Conservation (phyloP, 1,284 basidiomycete species). For the Tilletia setariae region DNA sequence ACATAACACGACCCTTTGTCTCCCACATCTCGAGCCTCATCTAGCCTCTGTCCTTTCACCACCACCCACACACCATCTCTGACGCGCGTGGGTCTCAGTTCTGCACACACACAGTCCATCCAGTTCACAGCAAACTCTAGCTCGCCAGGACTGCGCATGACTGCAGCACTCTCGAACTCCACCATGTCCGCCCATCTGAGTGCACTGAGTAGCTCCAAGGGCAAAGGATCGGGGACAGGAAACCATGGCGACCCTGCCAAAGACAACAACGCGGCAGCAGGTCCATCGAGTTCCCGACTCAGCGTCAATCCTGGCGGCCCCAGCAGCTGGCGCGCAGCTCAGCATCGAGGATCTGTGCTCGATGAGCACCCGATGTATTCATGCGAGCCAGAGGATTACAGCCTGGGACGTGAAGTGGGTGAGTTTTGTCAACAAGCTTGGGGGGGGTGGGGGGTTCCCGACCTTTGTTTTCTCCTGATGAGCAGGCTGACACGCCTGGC, state of each 20-base stretch:
- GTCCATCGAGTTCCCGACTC: not conserved
- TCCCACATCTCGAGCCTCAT: too few species aligned
- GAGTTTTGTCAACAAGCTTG: not conserved
- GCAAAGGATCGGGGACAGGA: not conserved
- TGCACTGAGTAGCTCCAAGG: not conserved
- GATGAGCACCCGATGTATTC: conserved; percentile 63
- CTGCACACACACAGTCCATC: not conserved
- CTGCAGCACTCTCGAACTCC: not conserved
- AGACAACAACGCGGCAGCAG: not conserved
- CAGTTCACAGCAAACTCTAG: not conserved
- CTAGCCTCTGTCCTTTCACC: not conserved
- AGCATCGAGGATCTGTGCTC: conserved; percentile 70
- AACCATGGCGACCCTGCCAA: too few species aligned
- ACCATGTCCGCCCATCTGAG: not conserved
- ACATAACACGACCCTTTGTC: too few species aligned
- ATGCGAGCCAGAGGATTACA: conserved; percentile 40
- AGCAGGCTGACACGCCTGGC: too few species aligned
- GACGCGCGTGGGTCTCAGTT: not conserved
- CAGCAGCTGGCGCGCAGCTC: conserved; percentile 26
- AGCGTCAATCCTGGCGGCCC: not conserved
- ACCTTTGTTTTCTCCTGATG: not conserved
- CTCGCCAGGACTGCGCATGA: not conserved
- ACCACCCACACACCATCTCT: not conserved
- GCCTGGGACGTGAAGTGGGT: conserved; percentile 45
- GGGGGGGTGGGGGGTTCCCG: too few species aligned